Base-by-base conservation (phyloP, 768 basidiomycete species). In the Sporobolomyces roseus region DNA sequence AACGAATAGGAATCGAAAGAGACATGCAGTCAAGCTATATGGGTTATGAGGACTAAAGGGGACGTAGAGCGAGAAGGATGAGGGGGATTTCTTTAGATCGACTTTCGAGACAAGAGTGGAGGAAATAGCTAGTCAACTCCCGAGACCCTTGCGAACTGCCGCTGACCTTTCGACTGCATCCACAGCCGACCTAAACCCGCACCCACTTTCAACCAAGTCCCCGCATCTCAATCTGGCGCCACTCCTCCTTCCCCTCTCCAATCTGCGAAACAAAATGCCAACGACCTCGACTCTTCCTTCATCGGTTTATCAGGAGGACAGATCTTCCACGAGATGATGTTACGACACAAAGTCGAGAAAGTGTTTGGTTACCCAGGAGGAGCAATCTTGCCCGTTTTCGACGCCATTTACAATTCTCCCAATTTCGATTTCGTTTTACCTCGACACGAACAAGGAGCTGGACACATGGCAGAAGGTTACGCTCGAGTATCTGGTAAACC, bases 241-340 rank as follows among this genome's bases (percentile, higher is more conserved):
- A 48, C 41, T 32, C 61, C 41, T 32, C 61, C 62, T 36, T 32
- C 70, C 21, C 63, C 71, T 12, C 63, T 62, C 50, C n/a, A n/a
- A n/a, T 35, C 59, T 1, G 25, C 29, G 41, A 25, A 43, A n/a
- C 43, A 48, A 60, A 41, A 55, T 33, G 46, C 46, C 35, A 73
- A 76, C 35, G 73, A 70, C n/a, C 73, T 78, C 45, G 91, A 93
- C 78, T 83, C 86, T 75, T 87, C 89, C 12, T 98, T 99, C 77
- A 84, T 98, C 63, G 96, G 94, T 55, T 84, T 93, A 79, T 91
- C 91, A 27, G 94, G 94, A 17, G 94, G 94, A 32, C 85, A 97
- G 79, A 97, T 99, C 77, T 96, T 99, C 82, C 93, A 99, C 79
- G 94, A 99, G 81, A 98, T 99, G 94, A 94, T 99, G 91, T 87